Conservation (phyloP, 177 flowering plant genomes). For the Vitis hybrid region DNA sequence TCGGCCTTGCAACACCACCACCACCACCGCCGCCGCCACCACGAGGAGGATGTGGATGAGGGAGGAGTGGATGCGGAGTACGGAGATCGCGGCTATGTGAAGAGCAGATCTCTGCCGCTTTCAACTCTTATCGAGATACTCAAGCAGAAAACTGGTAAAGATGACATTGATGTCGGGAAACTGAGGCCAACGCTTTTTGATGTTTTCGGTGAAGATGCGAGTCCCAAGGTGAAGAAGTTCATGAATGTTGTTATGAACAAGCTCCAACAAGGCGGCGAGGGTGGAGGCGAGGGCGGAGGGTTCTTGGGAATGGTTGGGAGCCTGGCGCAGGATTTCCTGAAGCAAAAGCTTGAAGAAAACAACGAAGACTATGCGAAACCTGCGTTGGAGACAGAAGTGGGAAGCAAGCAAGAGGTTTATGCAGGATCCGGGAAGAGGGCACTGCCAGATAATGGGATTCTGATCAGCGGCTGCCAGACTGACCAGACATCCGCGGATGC, state of each 20-base stretch:
- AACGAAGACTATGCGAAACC: constrained; percentile 75
- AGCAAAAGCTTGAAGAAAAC: constrained; percentile 74
- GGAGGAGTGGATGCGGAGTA: constrained; percentile 18
- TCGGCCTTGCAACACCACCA: constrained; percentile 24
- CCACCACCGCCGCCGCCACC: constrained; percentile 19
- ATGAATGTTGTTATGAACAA: constrained; percentile 75
- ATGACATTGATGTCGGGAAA: constrained; percentile 92
- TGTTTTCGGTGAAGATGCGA: constrained; percentile 82
- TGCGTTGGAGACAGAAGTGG: constrained; percentile 60
- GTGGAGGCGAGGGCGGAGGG: constrained; percentile 49
- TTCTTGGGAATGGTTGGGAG: constrained; percentile 71
- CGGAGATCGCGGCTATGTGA: constrained; percentile 34
- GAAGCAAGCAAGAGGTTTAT: constrained; percentile 66
- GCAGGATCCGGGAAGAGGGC: constrained; percentile 60
- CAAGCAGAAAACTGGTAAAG: constrained; percentile 89
- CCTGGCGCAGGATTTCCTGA: constrained; percentile 79
- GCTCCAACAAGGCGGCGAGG: constrained; percentile 46
- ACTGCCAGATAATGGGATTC: constrained; percentile 71
- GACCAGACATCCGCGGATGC: constrained; percentile 94
- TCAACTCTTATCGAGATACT: constrained; percentile 87
- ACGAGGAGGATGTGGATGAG: constrained; percentile 23
- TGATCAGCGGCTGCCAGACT: constrained; percentile 91
- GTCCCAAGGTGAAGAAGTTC: constrained; percentile 96
- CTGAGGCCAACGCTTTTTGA: constrained; percentile 79
- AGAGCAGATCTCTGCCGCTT: constrained; percentile 72